Conservation (phyloP, 2,329 filamentous ascomycete species). For the Penicillium sp. region DNA sequence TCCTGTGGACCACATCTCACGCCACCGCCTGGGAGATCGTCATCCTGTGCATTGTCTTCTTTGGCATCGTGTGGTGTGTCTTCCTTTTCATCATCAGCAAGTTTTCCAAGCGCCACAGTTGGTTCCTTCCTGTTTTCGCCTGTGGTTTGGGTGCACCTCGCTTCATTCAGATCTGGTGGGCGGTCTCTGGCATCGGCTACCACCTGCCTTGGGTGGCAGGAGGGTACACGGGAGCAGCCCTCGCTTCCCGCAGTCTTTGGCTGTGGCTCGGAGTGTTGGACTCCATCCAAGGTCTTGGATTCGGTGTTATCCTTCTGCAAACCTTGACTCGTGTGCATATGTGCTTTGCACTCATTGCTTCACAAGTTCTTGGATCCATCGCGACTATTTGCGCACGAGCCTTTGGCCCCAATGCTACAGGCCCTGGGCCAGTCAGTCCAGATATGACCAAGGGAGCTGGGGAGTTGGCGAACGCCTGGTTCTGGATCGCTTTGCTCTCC, state of each 20-base stretch:
- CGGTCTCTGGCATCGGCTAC: conserved; percentile 57
- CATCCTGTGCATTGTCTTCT: conserved; percentile 49
- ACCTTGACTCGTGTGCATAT: conserved; percentile 65
- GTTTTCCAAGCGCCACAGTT: conserved; percentile 59
- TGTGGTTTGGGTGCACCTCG: conserved; percentile 63
- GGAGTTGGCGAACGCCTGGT: conserved; percentile 52
- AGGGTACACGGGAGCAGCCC: conserved; percentile 51
- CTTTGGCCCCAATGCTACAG: conserved; percentile 58
- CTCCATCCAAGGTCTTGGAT: conserved; percentile 63
- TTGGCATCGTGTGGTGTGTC: conserved; percentile 56
- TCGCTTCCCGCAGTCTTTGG: conserved; percentile 60
- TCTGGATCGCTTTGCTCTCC: conserved; percentile 60
- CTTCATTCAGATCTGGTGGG: conserved; percentile 68
- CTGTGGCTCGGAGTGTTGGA: conserved; percentile 67
- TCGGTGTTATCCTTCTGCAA: conserved; percentile 66
- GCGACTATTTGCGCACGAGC: conserved; percentile 63
- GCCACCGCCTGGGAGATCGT: conserved; percentile 57
- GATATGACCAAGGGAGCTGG: conserved; percentile 53
- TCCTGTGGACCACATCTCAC: conserved; percentile 59
- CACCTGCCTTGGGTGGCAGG: conserved; percentile 62
- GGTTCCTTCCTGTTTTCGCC: conserved; percentile 66
- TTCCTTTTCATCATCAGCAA: conserved; percentile 50
- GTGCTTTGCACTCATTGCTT: conserved; percentile 57
- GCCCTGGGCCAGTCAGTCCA: conserved; percentile 61
- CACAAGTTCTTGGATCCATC: conserved; percentile 61